Evolutionary conservation across 2,329 filamentous ascomycete genomes (phyloP), one percentile per base, ranked within the genome.

Genomic region (Trichoderma brevicompactum): DNA sequence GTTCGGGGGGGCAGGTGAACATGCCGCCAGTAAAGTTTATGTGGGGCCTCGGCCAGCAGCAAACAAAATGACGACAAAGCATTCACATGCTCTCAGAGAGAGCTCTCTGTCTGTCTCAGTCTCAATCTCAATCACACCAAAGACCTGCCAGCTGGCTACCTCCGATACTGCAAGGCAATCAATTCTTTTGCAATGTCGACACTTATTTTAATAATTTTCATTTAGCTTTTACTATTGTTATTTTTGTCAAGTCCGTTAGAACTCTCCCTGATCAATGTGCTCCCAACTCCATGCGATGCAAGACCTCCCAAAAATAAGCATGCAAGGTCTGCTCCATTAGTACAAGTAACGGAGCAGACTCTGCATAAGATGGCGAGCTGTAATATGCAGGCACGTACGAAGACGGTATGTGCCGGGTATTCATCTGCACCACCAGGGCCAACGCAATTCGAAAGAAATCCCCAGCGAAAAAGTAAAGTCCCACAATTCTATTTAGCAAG

Each of bases 21-120:
- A 63, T 52, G 48, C 59, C 36, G 48, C 48, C 17, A 41, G 40
- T 6, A 55, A 38, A 15, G 23, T 17, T 13, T 34, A 44, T 60
- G 59, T 63, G 62, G 62, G 62, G 62, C 62, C 5, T 23, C 5
- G 40, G 49, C 23, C 44, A 19, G 55, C 40, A 86, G 8, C 84
- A 76, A 59, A 86, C 71, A 34, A 34, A 56, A 36, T 19, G 59
- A 28, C 23, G 23, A 28, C 23, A 28, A 28, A 28, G 23, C 23
- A 28, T 28, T 28, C 23, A 28, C 23, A 28, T 28, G 23, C 23
- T 28, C 23, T 28, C 23, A 28, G n/a, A n/a, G n/a, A n/a, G n/a
- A n/a, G n/a, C n/a, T n/a, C n/a, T n/a, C n/a, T n/a, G n/a, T n/a
- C n/a, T n/a, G n/a, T n/a, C n/a, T n/a, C n/a, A n/a, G n/a, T n/a